phyloP scores from a whole-genome alignment of 108 stramenopile genomes.

The Bacterosira constricta region DNA sequence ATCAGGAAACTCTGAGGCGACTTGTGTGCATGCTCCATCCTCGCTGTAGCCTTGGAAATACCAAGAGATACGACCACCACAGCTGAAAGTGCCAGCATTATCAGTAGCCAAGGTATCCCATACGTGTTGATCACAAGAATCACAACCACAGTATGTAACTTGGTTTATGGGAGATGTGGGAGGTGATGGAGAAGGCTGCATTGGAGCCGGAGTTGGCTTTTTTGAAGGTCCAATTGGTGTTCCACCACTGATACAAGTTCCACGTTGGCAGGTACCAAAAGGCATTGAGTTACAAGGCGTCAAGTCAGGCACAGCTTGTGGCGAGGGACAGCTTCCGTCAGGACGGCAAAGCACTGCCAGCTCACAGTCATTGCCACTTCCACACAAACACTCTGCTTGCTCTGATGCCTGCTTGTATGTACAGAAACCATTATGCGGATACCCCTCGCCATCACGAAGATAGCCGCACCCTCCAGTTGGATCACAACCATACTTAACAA shows the following conservation, averaged over 20 bases:
- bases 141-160: too few relatives aligned
- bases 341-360: slow-evolving; percentile 8
- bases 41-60: too few relatives aligned
- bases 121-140: too few relatives aligned
- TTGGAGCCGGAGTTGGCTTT: too few relatives aligned
- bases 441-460: slow-evolving; percentile 29
- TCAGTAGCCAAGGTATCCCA: too few relatives aligned
- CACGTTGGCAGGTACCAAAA: slow-evolving; percentile 18
- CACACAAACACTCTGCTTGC: slow-evolving; percentile 1
- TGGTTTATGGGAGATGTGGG: too few relatives aligned
- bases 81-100: too few relatives aligned
- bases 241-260: not conserved
- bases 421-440: slow-evolving; percentile 32
- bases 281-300: slow-evolving; percentile 29
- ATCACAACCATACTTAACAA: slow-evolving; percentile 8
- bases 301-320: slow-evolving; percentile 7
- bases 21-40: too few relatives aligned
- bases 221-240: too few relatives aligned
- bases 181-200: too few relatives aligned
- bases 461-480: slow-evolving; percentile 30
- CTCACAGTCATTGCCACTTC: slow-evolving; percentile 26
- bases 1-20: too few relatives aligned
- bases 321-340: slow-evolving; percentile 22
- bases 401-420: slow-evolving; percentile 34
- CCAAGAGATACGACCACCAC: too few relatives aligned